Conservation (phyloP, 2,329 filamentous ascomycete genomes). For the Parasarocladium wereldwijsianum region DNA sequence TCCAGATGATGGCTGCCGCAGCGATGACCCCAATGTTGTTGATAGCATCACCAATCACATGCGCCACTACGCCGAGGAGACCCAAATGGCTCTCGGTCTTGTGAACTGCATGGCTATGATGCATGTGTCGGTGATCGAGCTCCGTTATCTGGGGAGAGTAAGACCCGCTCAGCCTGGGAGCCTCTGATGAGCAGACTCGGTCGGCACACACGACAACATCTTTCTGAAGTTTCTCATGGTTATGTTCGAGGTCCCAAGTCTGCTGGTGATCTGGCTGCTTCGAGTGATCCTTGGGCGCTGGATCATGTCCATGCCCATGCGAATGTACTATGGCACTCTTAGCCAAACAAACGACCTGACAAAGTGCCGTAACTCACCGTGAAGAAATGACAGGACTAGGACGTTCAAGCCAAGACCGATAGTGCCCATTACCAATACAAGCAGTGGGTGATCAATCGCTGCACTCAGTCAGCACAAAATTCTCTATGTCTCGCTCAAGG, state of each 20-base stretch:
- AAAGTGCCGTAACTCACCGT: slow-evolving; percentile 28
- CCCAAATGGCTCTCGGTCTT: slow-evolving; percentile 44
- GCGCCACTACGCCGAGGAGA: slow-evolving; percentile 55
- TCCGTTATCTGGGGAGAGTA: too few relatives aligned
- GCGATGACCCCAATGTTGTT: slow-evolving; percentile 15
- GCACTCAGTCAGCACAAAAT: not conserved
- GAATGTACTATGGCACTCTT: not conserved
- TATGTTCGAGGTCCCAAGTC: too few relatives aligned
- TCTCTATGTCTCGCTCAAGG: not conserved
- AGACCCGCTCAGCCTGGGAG: too few relatives aligned
- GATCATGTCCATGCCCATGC: slow-evolving; percentile 24
- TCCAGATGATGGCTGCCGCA: slow-evolving; percentile 56
- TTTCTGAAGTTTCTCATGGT: too few relatives aligned
- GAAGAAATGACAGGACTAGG: slow-evolving; percentile 49
- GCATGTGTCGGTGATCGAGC: too few relatives aligned
- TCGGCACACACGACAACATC: too few relatives aligned
- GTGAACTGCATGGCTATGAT: slow-evolving; percentile 8
- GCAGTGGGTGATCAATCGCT: slow-evolving; percentile 49
- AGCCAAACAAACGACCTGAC: slow-evolving; percentile 3
- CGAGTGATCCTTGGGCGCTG: slow-evolving; percentile 11
- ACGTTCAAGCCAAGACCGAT: slow-evolving; percentile 54
- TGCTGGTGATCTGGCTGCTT: too few relatives aligned
- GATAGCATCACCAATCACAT: slow-evolving; percentile 27
- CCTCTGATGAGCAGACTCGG: too few relatives aligned
- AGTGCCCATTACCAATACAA: slow-evolving; percentile 56